Conservation (phyloP, 148 eudicot species). For the Chenopodium quinoa region DNA sequence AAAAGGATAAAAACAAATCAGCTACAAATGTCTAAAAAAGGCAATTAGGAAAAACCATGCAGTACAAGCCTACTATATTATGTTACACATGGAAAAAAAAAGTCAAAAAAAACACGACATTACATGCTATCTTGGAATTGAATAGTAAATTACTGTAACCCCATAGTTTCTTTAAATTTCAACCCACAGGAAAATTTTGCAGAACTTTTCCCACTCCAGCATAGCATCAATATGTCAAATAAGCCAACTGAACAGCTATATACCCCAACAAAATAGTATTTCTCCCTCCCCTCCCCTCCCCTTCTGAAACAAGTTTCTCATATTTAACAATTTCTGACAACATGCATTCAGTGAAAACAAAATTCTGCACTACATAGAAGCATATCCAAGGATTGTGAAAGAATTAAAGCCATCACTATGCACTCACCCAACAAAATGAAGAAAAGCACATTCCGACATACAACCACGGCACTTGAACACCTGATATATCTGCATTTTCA, state of each 20-base stretch:
- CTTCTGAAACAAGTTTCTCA: background rate
- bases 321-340: background rate
- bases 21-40: constrained; percentile 1
- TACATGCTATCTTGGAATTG: background rate
- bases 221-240: background rate
- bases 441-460: constrained; percentile 99
- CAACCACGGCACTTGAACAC: constrained; percentile 97
- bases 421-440: constrained; percentile 97
- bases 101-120: background rate
- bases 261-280: background rate
- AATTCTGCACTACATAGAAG: background rate
- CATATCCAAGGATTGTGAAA: background rate
- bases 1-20: constrained; percentile 21
- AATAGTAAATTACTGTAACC: background rate
- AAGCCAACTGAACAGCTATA: background rate
- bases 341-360: background rate
- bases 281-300: background rate
- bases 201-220: background rate
- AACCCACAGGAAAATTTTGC: background rate
- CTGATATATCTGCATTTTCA: constrained; percentile 91
- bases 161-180: background rate
- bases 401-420: constrained; percentile 1
- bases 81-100: background rate
- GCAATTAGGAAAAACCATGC: constrained; percentile 6
- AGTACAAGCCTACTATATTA: background rate